Base-by-base conservation (phyloP, 2,329 filamentous ascomycete genomes). In the Fusarium veterinarium region DNA sequence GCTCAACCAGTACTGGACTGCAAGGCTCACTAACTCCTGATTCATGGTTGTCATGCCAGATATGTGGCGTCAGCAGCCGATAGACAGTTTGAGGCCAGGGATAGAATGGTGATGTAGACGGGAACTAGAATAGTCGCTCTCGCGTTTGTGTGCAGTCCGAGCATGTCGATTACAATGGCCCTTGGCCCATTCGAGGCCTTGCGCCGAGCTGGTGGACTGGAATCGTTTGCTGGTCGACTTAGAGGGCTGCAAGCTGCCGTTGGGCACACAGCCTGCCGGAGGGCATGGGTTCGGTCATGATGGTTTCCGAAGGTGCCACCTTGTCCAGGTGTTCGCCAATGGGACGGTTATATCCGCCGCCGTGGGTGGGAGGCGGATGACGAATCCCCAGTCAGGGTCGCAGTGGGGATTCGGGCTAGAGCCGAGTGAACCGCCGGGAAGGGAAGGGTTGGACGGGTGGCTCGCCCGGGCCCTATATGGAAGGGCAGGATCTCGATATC, bases 401-500 rank as follows among this genome's bases (percentile, higher is more conserved):
- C 56, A 75, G 76, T 81, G 80, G 78, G 73, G 75, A 75, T 77
- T 81, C 77, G 79, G 80, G 77, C 78, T 80, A 74, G 76, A 82
- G 80, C 82, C 82, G 82, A 82, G 75, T 77, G 77, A 81, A 79
- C 77, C 79, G 80, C 80, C 79, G 76, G 74, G 76, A 77, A 77
- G 76, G 68, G 76, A 75, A 71, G 75, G 72, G 71, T 64, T 74
- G 67, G 52, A 60, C 60, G 68, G 74, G 61, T 66, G 69, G 71
- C 69, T 75, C 63, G 62, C 73, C 65, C 64, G 76, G 75, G 65
- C 55, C 72, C 64, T 61, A 62, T 61, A 67, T 62, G 37, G 44
- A 51, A 48, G 63, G 53, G 60, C 66, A 71, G 67, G 69, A 79
- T 80, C 75, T 79, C 72, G 71, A 79, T 79, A 73, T 73, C 71